These are phyloP conservation scores for Saccharomyces hybrid DNA, from an alignment of 1,139 yeast genomes.

Conservation along the genomic window DNA sequence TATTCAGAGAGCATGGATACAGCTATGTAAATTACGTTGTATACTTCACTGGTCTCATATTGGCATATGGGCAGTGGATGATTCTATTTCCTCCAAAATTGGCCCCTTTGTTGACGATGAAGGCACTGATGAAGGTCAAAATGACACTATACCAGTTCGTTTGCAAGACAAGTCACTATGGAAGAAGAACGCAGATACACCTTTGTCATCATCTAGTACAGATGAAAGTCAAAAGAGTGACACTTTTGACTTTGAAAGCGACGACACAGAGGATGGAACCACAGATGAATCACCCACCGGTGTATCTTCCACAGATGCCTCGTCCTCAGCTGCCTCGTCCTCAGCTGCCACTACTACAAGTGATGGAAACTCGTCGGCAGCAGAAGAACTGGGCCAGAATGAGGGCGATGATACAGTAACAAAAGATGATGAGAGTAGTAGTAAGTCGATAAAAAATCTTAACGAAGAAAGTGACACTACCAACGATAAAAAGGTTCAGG, in stretches of 20 bases:
- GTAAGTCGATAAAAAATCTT: neutral
- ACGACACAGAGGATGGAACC: neutral
- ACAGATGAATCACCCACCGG: neutral
- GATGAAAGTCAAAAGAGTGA: conserved; percentile 7
- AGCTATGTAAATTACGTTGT: conserved; percentile 46
- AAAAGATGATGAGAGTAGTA: neutral
- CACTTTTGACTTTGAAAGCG: conserved; percentile 8
- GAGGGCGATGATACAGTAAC: neutral
- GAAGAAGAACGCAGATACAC: neutral
- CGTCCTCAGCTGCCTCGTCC: neutral
- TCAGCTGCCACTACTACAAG: neutral
- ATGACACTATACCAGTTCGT: neutral
- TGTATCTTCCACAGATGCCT: neutral
- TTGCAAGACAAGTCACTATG: neutral
- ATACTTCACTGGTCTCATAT: conserved; percentile 77
- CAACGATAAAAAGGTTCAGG: neutral
- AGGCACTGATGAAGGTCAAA: neutral
- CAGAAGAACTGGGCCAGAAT: too few species aligned
- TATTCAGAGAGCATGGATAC: conserved; percentile 48
- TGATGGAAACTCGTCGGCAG: too few species aligned
- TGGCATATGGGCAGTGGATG: conserved; percentile 44
- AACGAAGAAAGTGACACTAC: neutral
- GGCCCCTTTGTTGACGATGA: conserved; percentile 25
- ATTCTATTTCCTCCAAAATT: conserved; percentile 29
- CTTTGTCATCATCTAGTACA: neutral